phyloP scores from a whole-genome alignment of 225 moss, liverwort and hornwort species.

The Physcomitrium patens region DNA sequence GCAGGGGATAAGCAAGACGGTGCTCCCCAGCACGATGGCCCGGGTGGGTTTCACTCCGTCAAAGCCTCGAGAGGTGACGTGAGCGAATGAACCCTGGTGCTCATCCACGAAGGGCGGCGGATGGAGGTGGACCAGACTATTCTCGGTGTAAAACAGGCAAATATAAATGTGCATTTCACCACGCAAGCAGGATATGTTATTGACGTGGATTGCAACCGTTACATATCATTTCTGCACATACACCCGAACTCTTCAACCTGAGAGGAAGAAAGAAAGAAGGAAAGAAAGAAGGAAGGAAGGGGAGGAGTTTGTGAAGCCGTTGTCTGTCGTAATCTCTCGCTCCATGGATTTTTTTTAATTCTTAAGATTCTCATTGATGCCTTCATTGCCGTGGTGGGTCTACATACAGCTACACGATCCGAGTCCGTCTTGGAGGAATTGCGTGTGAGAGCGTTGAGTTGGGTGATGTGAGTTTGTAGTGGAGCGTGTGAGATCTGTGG shows the following conservation, averaged over 20 bases:
- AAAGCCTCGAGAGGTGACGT: no score
- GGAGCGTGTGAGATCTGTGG: background rate
- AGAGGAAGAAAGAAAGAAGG: background rate
- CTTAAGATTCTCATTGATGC: background rate
- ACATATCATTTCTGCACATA: constrained; percentile 20
- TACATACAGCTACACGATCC: no score
- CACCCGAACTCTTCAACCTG: background rate
- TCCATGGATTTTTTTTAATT: background rate
- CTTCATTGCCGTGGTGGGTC: background rate
- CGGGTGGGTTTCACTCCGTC: no score
- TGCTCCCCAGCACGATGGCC: no score
- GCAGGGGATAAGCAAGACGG: no score
- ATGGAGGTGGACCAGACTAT: no score
- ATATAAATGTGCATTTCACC: background rate
- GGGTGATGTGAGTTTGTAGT: background rate
- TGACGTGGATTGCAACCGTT: constrained; percentile 32
- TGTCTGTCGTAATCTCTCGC: background rate
- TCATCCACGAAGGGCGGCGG: no score
- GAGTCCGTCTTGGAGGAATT: background rate
- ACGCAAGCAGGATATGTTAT: constrained; percentile 8
- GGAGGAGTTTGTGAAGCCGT: background rate
- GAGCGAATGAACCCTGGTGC: no score
- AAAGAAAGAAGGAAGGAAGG: background rate
- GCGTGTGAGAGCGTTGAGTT: background rate
- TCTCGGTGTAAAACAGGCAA: background rate